Base-by-base conservation (phyloP, 306 rosid genomes). In the Gynostemma pentaphyllum region DNA sequence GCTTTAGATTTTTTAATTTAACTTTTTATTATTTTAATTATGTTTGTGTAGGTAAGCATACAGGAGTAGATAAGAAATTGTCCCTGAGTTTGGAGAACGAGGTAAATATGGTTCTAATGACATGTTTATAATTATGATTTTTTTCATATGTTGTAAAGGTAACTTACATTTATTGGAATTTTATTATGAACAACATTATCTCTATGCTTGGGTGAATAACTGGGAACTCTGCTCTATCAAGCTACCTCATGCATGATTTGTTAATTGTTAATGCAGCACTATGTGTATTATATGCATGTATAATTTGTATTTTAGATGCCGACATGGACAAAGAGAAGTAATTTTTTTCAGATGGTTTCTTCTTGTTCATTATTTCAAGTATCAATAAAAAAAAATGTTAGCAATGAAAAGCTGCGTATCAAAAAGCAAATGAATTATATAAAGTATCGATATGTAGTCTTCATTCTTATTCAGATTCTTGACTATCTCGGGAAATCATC, bases 31-130 rank as follows among this genome's bases (percentile, higher is more conserved):
- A 36, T 1, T 60, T 39, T 39, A n/a, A n/a, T 22, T 15, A 12
- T 59, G 32, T 60, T 22, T 32, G 23, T 47, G 2, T 68, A 92
- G 99, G 99, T 71, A 92, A 92, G 79, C 96, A 88, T 71, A 85
- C 96, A 4, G 99, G 96, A 70, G 62, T 83, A 1, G 99, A 92
- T 74, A 92, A 92, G 79, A 92, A 92, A 75, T 77, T 84, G 63
- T 92, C 96, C 42, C 71, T 86, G 70, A 88, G 99, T 76, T 80
- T 92, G 90, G 90, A 89, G 62, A 84, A 80, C n/a, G 95, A 92
- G 96, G 99, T 92, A 71, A 37, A 22, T 5, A 52, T 47, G 41
- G 27, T 63, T 12, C 50, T 4, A 46, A 21, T 51, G 48, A 13
- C 19, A 24, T 44, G 39, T 16, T 37, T 47, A 36, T 57, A 9